These are phyloP conservation scores for Claviceps capensis DNA, from an alignment of 2,329 filamentous ascomycete genomes.

Conservation along the genomic window DNA sequence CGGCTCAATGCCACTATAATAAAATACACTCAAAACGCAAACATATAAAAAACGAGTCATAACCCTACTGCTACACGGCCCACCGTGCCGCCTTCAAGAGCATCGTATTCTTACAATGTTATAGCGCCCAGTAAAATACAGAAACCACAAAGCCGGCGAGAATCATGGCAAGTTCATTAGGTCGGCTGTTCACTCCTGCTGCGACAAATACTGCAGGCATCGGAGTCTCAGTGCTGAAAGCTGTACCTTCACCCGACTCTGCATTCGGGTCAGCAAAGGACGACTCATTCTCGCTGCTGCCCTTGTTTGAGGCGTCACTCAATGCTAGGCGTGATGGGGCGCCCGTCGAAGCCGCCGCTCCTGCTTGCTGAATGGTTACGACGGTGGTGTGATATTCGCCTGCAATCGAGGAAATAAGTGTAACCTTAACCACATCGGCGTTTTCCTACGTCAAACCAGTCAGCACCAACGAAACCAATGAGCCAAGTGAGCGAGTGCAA, in stretches of 20 bases:
- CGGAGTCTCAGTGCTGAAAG: neutral
- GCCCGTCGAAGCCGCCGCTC: neutral
- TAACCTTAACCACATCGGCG: conserved; percentile 7
- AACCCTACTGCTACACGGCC: neutral
- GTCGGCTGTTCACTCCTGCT: neutral
- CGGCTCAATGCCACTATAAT: conserved; percentile 4
- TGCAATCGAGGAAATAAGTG: conserved; percentile 12
- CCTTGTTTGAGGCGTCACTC: neutral
- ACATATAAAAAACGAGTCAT: conserved; percentile 5
- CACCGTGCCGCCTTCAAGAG: neutral
- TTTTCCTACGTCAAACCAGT: neutral
- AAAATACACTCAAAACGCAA: conserved; percentile 7
- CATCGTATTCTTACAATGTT: neutral
- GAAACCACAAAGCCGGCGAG: neutral
- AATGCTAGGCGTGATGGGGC: neutral
- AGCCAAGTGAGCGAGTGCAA: neutral
- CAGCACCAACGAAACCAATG: neutral
- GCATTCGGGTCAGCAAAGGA: neutral
- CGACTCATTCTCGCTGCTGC: neutral
- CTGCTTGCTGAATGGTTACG: conserved; percentile 5
- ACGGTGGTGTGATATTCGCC: conserved; percentile 10
- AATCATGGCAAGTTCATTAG: neutral
- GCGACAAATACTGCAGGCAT: conserved; percentile 2
- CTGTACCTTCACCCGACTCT: neutral
- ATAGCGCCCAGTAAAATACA: neutral